These are phyloP conservation scores for Talaromyces sp. DNA, from an alignment of 2,329 filamentous ascomycete genomes.

Conservation along the genomic window DNA sequence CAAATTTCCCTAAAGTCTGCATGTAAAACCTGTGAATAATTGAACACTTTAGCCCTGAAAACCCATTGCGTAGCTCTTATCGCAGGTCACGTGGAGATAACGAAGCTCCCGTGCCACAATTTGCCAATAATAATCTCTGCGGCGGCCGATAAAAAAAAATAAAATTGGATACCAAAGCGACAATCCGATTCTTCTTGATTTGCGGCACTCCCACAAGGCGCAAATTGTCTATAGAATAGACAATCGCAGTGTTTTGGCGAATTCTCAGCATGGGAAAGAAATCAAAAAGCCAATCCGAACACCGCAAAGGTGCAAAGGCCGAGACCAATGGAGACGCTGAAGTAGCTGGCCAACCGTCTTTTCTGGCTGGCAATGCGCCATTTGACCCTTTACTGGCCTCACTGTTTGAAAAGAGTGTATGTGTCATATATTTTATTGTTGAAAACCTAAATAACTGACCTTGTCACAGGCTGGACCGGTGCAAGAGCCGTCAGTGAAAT, in stretches of 20 bases:
- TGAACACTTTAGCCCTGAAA: not conserved
- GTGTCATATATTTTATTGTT: constrained; percentile 20
- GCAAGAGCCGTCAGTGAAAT: constrained; percentile 26
- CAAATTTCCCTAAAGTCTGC: not conserved
- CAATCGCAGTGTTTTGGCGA: not conserved
- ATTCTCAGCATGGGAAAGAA: constrained; percentile 4
- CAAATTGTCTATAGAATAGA: not conserved
- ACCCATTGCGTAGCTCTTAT: constrained; percentile 7
- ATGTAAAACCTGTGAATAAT: not conserved
- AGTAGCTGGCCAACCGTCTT: constrained; percentile 23
- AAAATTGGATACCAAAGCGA: constrained; percentile 5
- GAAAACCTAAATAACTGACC: not conserved
- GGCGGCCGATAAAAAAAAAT: constrained; percentile 8
- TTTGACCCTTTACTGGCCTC: constrained; percentile 65
- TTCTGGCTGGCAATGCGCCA: constrained; percentile 54
- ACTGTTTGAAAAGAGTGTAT: constrained; percentile 67
- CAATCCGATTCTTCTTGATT: not conserved
- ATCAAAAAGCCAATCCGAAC: constrained; percentile 22
- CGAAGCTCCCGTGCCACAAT: constrained; percentile 10
- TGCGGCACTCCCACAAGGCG: not conserved
- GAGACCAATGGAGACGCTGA: constrained; percentile 14
- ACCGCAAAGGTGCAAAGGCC: constrained; percentile 16
- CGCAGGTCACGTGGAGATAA: constrained; percentile 12
- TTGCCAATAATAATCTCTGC: constrained; percentile 2
- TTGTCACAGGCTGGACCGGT: constrained; percentile 33